Conservation (phyloP, 305 asterid species). For the Solanum aculeatissimum region DNA sequence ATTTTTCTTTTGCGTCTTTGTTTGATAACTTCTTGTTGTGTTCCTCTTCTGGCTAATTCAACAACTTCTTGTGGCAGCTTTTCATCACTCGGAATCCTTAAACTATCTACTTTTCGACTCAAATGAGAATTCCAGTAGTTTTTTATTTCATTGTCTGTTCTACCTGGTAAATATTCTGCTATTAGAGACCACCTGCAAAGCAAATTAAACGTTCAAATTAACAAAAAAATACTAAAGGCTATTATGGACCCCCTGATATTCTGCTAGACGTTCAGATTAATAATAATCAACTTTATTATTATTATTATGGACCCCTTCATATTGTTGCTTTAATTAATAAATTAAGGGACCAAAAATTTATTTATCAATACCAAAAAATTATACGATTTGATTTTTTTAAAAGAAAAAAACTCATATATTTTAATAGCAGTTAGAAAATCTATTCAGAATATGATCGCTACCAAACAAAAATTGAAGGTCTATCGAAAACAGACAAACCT, state of each 20-base stretch:
- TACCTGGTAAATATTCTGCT: slow-evolving; percentile 64
- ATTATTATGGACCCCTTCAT: neutral
- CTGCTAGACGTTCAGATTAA: no score
- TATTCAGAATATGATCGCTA: no score
- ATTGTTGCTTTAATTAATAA: no score
- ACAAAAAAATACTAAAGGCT: neutral
- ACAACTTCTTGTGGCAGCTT: neutral
- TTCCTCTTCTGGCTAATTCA: slow-evolving; percentile 1
- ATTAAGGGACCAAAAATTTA: neutral
- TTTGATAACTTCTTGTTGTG: neutral
- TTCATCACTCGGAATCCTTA: slow-evolving; percentile 17
- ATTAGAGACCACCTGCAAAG: slow-evolving; percentile 60
- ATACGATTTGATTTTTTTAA: no score
- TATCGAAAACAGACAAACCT: slow-evolving; percentile 16
- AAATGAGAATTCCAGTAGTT: slow-evolving; percentile 81
- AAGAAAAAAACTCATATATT: neutral
- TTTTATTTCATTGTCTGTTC: slow-evolving; percentile 91
- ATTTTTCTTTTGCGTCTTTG: neutral
- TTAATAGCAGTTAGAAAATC: neutral
- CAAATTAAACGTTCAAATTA: neutral
- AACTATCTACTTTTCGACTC: slow-evolving; percentile 36
- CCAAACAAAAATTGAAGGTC: no score
- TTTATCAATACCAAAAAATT: neutral
- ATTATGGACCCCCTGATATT: no score
- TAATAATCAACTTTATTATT: no score